Evolutionary conservation across 2,329 filamentous ascomycete genomes (phyloP), one percentile per base, ranked within the genome.

Genomic region (Sphaerulina vaccinii): DNA sequence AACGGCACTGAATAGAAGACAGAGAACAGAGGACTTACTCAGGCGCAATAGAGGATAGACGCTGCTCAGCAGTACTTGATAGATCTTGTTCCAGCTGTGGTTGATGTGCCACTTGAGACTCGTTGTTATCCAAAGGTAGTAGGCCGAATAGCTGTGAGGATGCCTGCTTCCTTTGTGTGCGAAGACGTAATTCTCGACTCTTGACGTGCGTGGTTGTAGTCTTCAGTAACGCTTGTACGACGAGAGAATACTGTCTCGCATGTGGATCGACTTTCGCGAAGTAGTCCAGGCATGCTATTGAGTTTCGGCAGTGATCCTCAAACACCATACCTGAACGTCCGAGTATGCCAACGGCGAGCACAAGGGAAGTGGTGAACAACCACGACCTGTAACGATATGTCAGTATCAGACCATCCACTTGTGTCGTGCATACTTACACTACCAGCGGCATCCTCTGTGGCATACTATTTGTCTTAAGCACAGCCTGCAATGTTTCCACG

Each of bases 361-460:
- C 62, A 6, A 67, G 57, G 5, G 65, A 60, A n/a, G 62, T 58
- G 1, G 63, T 62, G 44, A 66, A 66, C 1, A 66, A 54, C 64
- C 64, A 66, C 2, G 63, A 65, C 21, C 62, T 63, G 10, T 7
- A 24, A 39, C 4, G 3, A 39, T n/a, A n/a, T n/a, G n/a, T n/a
- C n/a, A n/a, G n/a, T n/a, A 1, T 47, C 37, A 39, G 18, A 21
- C 5, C 10, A 15, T 8, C 15, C 11, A 16, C 6, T 4, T 9
- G 33, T 13, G 11, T 7, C 3, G 2, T 13, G 8, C 16, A n/a
- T 23, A 57, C 58, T 48, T 41, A 64, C 55, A 64, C 59, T 5
- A 65, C 47, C 1, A 65, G 46, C 19, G 60, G 59, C 60, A 57
- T 58, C 41, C 54, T 55, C 9, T 44, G 18, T 1, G 57, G 52